phyloP scores from a whole-genome alignment of 2,329 filamentous ascomycete genomes.

The Penicillium occitanis region DNA sequence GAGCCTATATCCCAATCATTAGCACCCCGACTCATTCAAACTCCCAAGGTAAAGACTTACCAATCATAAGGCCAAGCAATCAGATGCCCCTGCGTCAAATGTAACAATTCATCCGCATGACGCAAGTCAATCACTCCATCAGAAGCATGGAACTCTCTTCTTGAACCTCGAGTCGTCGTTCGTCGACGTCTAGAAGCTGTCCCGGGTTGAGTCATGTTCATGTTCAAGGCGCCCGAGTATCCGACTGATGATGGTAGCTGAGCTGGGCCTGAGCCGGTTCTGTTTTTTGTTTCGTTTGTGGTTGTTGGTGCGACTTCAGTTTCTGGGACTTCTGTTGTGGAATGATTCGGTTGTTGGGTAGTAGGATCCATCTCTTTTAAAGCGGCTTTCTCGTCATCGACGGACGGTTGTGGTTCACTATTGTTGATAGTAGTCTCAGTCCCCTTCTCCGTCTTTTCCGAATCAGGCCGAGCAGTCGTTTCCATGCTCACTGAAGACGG shows the following conservation, averaged over 20 bases:
- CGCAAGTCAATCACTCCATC: slow-evolving; percentile 75
- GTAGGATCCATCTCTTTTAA: slow-evolving; percentile 31
- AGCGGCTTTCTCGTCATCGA: slow-evolving; percentile 47
- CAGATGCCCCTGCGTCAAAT: slow-evolving; percentile 80
- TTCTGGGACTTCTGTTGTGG: slow-evolving; percentile 25
- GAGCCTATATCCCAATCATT: slow-evolving; percentile 53
- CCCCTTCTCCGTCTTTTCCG: slow-evolving; percentile 12
- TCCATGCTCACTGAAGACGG: neutral
- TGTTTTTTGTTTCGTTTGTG: slow-evolving; percentile 27
- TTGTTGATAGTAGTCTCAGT: neutral
- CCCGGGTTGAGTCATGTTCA: slow-evolving; percentile 31
- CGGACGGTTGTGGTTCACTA: neutral
- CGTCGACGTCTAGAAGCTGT: slow-evolving; percentile 39
- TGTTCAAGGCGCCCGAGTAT: slow-evolving; percentile 43
- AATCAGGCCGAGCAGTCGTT: neutral
- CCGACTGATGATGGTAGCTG: slow-evolving; percentile 30
- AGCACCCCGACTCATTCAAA: neutral
- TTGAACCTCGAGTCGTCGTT: slow-evolving; percentile 48
- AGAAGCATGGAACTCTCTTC: slow-evolving; percentile 50
- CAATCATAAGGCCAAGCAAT: slow-evolving; percentile 96
- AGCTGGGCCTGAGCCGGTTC: slow-evolving; percentile 23
- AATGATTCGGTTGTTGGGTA: neutral
- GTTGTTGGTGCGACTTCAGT: slow-evolving; percentile 29
- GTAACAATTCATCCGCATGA: slow-evolving; percentile 79
- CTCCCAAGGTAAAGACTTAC: slow-evolving; percentile 36